phyloP scores from a whole-genome alignment of 805 yeast species.

The Tetrapisispora taiwanensis region DNA sequence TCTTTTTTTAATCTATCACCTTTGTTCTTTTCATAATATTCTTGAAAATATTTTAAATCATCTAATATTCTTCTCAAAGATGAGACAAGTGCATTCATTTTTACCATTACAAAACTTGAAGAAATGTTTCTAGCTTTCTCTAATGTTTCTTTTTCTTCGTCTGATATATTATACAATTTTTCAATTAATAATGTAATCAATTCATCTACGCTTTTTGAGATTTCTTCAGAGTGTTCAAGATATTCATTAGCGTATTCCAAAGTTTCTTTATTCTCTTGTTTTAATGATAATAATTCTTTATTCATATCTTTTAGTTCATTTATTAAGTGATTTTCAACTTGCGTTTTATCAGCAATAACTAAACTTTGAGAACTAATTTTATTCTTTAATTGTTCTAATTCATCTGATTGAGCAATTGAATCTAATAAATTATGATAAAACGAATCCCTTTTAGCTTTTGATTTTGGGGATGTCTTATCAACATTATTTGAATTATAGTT shows the following conservation, averaged over 20 bases:
- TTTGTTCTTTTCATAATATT: background rate
- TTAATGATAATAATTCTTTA: constrained; percentile 18
- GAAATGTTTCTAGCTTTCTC: constrained; percentile 16
- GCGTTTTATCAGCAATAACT: background rate
- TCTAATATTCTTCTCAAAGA: constrained; percentile 11
- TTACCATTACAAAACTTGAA: constrained; percentile 20
- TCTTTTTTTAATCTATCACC: background rate
- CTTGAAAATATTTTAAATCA: constrained; percentile 5
- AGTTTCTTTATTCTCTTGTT: constrained; percentile 20
- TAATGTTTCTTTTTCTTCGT: constrained; percentile 14
- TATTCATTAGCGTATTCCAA: constrained; percentile 24
- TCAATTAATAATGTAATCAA: constrained; percentile 7
- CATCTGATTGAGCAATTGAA: constrained; percentile 14
- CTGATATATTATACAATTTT: constrained; percentile 6
- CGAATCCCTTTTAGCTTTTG: constrained; percentile 10
- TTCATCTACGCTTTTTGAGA: constrained; percentile 17
- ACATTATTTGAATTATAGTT: background rate
- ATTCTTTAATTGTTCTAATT: constrained; percentile 12
- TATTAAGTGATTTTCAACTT: constrained; percentile 7
- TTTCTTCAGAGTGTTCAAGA: constrained; percentile 19
- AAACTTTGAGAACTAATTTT: constrained; percentile 6
- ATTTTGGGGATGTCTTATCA: constrained; percentile 3
- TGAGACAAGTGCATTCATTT: constrained; percentile 20
- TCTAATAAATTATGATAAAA: constrained; percentile 16
- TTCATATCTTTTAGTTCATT: constrained; percentile 21